Percentiles rank a stretch among this genome's conserved stretches.
These are phyloP conservation scores for Parietaria judaica DNA, from an alignment of 306 rosid species.

Conservation along the genomic window DNA sequence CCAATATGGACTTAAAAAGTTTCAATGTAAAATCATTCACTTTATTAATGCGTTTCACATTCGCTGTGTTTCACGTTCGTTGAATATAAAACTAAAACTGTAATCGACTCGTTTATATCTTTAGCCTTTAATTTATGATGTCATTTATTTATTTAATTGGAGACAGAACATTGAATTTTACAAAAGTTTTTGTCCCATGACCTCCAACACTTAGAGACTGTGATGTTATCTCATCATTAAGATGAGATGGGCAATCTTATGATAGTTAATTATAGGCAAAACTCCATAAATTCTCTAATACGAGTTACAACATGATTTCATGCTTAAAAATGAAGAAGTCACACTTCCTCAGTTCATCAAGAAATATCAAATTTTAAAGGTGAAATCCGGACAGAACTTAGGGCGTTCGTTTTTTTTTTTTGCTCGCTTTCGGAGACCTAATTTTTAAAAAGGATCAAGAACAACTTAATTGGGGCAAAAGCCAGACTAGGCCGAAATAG, in stretches of 20 bases:
- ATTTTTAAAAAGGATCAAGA: too few relatives aligned
- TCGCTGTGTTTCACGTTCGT: slow-evolving; percentile 16
- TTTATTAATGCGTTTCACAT: not conserved
- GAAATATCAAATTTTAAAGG: not conserved
- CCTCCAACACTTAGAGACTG: slow-evolving; percentile 10
- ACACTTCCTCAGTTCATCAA: too few relatives aligned
- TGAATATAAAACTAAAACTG: not conserved
- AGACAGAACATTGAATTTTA: slow-evolving; percentile 4
- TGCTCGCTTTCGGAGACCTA: too few relatives aligned
- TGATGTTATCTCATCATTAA: slow-evolving; percentile 8
- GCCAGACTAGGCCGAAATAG: too few relatives aligned
- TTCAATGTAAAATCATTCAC: not conserved
- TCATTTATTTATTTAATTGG: not conserved
- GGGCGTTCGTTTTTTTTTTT: too few relatives aligned
- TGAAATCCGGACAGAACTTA: too few relatives aligned
- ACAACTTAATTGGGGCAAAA: too few relatives aligned
- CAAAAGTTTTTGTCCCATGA: slow-evolving; percentile 13
- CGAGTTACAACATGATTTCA: not conserved
- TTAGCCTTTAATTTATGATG: not conserved
- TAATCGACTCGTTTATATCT: not conserved
- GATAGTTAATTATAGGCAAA: not conserved
- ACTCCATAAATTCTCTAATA: not conserved
- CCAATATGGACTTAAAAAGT: not conserved
- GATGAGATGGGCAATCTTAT: not conserved
- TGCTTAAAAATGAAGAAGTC: not conserved